phyloP scores from a whole-genome alignment of 2,329 filamentous ascomycete genomes.

The Epichloe gansuensis region DNA sequence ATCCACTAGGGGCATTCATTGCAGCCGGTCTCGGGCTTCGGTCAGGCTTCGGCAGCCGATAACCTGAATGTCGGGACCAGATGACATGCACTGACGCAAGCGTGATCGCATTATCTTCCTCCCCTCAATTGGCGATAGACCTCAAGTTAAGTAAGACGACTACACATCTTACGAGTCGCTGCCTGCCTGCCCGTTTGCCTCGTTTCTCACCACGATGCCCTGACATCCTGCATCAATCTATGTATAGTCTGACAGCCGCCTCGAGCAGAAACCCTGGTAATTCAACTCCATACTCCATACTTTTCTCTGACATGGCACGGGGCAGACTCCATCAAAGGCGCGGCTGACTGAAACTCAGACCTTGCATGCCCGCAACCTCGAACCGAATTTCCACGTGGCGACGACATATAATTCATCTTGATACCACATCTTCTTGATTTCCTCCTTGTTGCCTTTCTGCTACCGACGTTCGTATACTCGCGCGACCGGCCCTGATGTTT shows the following conservation, averaged over 20 bases:
- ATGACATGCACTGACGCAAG: constrained; percentile 9
- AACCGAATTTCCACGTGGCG: not conserved
- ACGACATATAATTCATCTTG: not conserved
- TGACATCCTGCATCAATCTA: not conserved
- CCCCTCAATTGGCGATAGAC: not conserved
- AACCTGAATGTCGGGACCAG: not conserved
- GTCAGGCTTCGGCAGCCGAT: constrained; percentile 7
- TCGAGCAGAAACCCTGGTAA: not conserved
- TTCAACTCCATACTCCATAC: not conserved
- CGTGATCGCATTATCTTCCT: not conserved
- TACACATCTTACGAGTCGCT: not conserved
- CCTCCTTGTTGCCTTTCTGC: no score
- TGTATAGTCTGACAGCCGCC: not conserved
- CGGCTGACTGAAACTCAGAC: constrained; percentile 3
- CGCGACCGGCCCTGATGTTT: constrained; percentile 10
- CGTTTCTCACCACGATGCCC: not conserved
- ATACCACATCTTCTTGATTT: not conserved
- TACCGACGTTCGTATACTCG: not conserved
- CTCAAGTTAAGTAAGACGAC: not conserved
- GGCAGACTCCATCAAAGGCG: not conserved
- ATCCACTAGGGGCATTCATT: no score
- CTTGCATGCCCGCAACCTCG: constrained; percentile 1
- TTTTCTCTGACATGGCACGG: not conserved
- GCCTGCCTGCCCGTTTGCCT: not conserved
- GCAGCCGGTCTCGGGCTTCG: no score